A percentile compares a stretch with the other conserved stretches of the same genome.
Conservation (phyloP, 2,329 filamentous ascomycete genomes). For the Curvularia hawaiiensis region DNA sequence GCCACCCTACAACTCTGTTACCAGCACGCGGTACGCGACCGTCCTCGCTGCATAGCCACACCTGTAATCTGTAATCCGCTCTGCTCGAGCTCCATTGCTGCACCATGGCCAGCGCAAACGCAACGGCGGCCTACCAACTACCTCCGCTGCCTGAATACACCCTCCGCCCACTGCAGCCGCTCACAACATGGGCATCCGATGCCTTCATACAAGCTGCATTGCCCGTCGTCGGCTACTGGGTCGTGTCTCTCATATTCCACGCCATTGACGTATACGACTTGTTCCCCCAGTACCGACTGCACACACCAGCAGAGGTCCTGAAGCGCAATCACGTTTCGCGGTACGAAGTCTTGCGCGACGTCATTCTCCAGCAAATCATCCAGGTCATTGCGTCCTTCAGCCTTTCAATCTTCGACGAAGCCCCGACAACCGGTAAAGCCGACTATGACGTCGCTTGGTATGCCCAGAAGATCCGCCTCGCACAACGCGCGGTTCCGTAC, state of each 20-base stretch:
- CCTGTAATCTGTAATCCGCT: constrained; percentile 13
- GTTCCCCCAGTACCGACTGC: constrained; percentile 88
- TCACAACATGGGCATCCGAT: constrained; percentile 81
- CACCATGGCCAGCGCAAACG: constrained; percentile 53
- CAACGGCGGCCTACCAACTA: constrained; percentile 61
- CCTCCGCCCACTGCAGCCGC: constrained; percentile 69
- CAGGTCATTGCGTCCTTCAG: constrained; percentile 75
- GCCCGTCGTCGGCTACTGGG: constrained; percentile 88
- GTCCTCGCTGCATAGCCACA: neutral
- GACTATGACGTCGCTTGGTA: constrained; percentile 88
- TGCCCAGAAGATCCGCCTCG: constrained; percentile 80
- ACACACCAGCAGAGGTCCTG: constrained; percentile 89
- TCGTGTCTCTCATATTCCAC: constrained; percentile 84
- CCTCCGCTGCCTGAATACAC: constrained; percentile 87
- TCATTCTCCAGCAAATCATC: constrained; percentile 88
- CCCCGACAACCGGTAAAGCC: constrained; percentile 76
- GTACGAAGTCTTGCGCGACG: constrained; percentile 86
- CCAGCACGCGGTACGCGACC: constrained; percentile 8
- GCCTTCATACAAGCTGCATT: constrained; percentile 76
- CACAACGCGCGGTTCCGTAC: constrained; percentile 77
- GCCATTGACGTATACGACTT: constrained; percentile 82
- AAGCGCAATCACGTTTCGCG: constrained; percentile 86
- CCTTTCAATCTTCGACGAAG: constrained; percentile 73
- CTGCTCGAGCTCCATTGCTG: constrained; percentile 17
- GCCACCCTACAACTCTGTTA: constrained; percentile 10